These are phyloP conservation scores for Leishmania tropica DNA, from an alignment of 208 protist species.

Conservation along the genomic window DNA sequence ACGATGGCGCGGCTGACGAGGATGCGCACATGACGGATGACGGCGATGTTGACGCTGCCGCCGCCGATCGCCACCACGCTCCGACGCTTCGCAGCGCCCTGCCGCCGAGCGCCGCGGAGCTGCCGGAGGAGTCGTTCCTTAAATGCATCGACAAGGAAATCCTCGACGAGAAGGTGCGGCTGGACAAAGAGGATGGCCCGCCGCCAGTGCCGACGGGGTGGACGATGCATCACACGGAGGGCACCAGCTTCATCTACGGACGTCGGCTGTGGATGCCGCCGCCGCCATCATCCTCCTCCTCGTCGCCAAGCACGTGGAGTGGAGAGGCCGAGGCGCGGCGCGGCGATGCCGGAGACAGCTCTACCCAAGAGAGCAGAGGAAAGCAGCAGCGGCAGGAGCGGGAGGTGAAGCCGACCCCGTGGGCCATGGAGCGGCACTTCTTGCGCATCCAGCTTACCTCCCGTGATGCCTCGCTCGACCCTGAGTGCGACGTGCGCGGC, in stretches of 20 bases:
- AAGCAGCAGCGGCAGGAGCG: background rate
- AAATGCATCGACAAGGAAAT: constrained; percentile 91
- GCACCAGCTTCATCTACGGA: constrained; percentile 76
- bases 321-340: background rate
- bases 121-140: constrained; percentile 68
- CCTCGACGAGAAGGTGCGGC: constrained; percentile 73
- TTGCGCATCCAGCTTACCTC: constrained; percentile 79
- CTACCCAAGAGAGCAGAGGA: background rate
- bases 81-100: constrained; percentile 48
- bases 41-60: background rate
- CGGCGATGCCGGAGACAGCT: background rate
- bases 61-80: constrained; percentile 2
- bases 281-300: constrained; percentile 23
- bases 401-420: background rate
- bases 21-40: background rate
- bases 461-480: constrained; percentile 82
- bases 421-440: constrained; percentile 61
- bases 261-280: constrained; percentile 70
- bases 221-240: constrained; percentile 72
- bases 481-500: constrained; percentile 82
- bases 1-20: background rate
- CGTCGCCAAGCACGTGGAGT: background rate
- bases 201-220: constrained; percentile 68
- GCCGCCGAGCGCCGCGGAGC: constrained; percentile 54
- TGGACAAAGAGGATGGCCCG: constrained; percentile 79